Evolutionary conservation across 1,284 basidiomycete species (phyloP), one percentile per base, ranked within the genome.

Genomic region (Erythrobasidium hasegawianum): DNA sequence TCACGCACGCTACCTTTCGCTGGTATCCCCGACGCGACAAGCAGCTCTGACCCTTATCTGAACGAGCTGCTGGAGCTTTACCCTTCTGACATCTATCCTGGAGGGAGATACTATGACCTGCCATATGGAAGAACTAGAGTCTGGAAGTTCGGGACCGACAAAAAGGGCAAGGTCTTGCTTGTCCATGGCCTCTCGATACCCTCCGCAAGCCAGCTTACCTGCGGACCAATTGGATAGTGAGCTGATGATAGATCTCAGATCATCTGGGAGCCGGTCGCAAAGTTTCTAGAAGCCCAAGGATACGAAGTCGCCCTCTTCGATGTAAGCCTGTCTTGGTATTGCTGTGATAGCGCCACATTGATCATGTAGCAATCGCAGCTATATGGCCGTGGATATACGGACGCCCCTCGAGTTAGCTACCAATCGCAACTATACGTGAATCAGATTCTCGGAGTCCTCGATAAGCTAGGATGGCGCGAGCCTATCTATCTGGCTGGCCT

Each of bases 241-340:
- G 14, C 26, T 53, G 50, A 53, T 29, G n/a, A 16, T 26, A 8
- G 7, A 20, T 8, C 5, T 22, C 20, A 53, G 50, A 53, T 53
- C 4, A 53, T 53, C n/a, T 53, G 50, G 50, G 18, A 53, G 26
- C 50, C 50, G 3, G 50, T 53, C 14, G 50, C 50, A 53, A 53
- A 53, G 18, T n/a, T 16, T 7, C 50, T 53, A 16, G 50, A 16
- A 16, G 50, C n/a, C 7, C 18, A n/a, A n/a, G 50, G 50, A 8
- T 53, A 22, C 26, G 50, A 53, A 53, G 50, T 53, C n/a, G 50
- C 50, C n/a, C 14, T 27, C 22, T 53, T 53, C 26, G 50, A 53
- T 29, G 50, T 53, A 20, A 16, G 50, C 16, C 14, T 16, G n/a
- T n/a, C n/a, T n/a, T n/a, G n/a, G n/a, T n/a, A n/a, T n/a, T n/a